Evolutionary conservation across 371 early-diverging fungal species (phyloP).

Genomic region (Blakeslea trispora): DNA sequence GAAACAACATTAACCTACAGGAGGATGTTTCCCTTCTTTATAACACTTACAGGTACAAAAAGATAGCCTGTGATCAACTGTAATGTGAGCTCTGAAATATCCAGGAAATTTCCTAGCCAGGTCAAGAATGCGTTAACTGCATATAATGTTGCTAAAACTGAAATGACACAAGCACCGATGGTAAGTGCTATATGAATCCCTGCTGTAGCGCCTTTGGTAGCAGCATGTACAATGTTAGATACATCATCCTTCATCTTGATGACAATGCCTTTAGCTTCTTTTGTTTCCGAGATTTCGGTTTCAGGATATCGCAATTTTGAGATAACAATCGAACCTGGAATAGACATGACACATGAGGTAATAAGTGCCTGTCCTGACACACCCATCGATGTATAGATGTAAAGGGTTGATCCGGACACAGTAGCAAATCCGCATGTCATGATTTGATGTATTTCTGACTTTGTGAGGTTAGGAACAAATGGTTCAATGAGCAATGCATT

Average conservation of each 20-base stretch:
- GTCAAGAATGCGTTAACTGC: slow-evolving; percentile 72
- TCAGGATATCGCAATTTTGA: slow-evolving; percentile 89
- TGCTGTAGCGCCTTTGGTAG: slow-evolving; percentile 83
- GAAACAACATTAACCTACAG: too few relatives aligned
- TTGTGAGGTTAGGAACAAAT: slow-evolving; percentile 77
- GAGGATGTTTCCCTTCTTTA: neutral
- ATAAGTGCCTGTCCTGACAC: slow-evolving; percentile 62
- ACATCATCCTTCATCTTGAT: slow-evolving; percentile 39
- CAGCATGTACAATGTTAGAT: slow-evolving; percentile 81
- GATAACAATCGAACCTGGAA: slow-evolving; percentile 81
- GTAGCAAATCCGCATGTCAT: slow-evolving; percentile 89
- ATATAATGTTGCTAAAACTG: slow-evolving; percentile 49
- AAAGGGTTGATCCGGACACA: slow-evolving; percentile 80
- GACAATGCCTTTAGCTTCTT: neutral
- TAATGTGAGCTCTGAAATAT: slow-evolving; percentile 64
- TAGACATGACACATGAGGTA: slow-evolving; percentile 88
- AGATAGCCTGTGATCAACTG: slow-evolving; percentile 77
- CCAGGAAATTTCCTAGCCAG: slow-evolving; percentile 77
- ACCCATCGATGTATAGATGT: slow-evolving; percentile 67
- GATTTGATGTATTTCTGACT: slow-evolving; percentile 80
- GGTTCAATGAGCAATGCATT: slow-evolving; percentile 78
- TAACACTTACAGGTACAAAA: slow-evolving; percentile 59
- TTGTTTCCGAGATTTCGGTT: slow-evolving; percentile 66
- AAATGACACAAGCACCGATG: slow-evolving; percentile 77
- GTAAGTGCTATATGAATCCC: slow-evolving; percentile 79